phyloP scores from a whole-genome alignment of 1,139 yeast genomes.

The Spathaspora sp. region DNA sequence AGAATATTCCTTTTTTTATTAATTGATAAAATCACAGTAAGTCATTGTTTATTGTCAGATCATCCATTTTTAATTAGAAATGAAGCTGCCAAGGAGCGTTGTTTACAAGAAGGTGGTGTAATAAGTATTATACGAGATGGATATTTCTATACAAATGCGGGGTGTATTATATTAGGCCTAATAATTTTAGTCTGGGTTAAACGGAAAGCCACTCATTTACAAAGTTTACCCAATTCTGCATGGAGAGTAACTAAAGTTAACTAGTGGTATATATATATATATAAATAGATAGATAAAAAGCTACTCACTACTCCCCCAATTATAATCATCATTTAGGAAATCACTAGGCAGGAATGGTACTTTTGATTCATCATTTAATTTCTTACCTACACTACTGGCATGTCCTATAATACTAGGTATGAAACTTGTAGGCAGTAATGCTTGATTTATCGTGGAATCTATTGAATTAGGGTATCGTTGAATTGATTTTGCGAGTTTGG shows the following conservation, averaged over 20 bases:
- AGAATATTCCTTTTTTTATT: constrained; percentile 70
- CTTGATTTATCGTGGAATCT: background rate
- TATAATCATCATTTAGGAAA: constrained; percentile 33
- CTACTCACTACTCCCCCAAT: background rate
- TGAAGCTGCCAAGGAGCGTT: constrained; percentile 45
- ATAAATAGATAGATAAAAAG: background rate
- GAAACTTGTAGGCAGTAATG: constrained; percentile 27
- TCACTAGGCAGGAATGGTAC: constrained; percentile 46
- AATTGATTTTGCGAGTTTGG: constrained; percentile 1
- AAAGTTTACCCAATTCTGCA: constrained; percentile 60
- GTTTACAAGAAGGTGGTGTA: constrained; percentile 55
- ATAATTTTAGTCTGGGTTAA: constrained; percentile 70
- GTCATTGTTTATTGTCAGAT: constrained; percentile 45
- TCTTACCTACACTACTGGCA: constrained; percentile 38
- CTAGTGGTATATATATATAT: background rate
- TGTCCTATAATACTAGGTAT: constrained; percentile 45
- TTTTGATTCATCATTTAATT: constrained; percentile 35
- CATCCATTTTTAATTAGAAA: constrained; percentile 16
- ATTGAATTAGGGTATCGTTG: constrained; percentile 3
- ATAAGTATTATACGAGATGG: constrained; percentile 70
- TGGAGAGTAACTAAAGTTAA: constrained; percentile 56
- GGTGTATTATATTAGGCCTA: constrained; percentile 71
- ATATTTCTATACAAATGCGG: constrained; percentile 70
- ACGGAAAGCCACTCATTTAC: constrained; percentile 55
- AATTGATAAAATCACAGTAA: constrained; percentile 74